A percentile compares a stretch with the other conserved stretches of the same genome.
Evolutionary conservation across 2,329 filamentous ascomycete species (phyloP).

Genomic region (Grosmannia clavigera): DNA sequence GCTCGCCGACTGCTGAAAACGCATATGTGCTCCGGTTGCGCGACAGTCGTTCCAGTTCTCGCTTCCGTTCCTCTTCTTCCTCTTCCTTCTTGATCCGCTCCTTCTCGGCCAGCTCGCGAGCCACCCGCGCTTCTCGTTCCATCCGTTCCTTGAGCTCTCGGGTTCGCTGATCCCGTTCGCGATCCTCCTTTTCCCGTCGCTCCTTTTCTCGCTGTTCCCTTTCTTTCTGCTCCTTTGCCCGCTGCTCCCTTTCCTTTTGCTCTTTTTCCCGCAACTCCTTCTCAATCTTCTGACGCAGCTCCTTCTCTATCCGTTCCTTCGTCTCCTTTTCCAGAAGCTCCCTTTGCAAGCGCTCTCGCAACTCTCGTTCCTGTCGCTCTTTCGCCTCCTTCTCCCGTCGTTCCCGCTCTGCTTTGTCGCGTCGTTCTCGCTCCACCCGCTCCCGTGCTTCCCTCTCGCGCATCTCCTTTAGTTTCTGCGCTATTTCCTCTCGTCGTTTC

Average conservation of each 20-base stretch:
- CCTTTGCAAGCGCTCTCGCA: constrained; percentile 20
- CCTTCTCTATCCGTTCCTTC: constrained; percentile 22
- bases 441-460: constrained; percentile 20
- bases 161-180: constrained; percentile 15
- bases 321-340: constrained; percentile 34
- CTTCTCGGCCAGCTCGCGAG: constrained; percentile 22
- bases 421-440: constrained; percentile 19
- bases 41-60: constrained; percentile 15
- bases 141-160: constrained; percentile 30
- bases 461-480: constrained; percentile 24
- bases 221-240: constrained; percentile 16
- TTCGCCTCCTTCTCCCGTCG: constrained; percentile 18
- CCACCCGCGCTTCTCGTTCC: constrained; percentile 17
- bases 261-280: constrained; percentile 18
- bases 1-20: constrained; percentile 54
- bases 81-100: constrained; percentile 19
- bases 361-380: constrained; percentile 21
- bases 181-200: constrained; percentile 17
- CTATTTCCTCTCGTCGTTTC: constrained; percentile 44
- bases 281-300: constrained; percentile 22
- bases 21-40: constrained; percentile 45
- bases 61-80: constrained; percentile 16
- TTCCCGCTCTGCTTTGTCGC: constrained; percentile 19
- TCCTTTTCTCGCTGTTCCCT: constrained; percentile 20
- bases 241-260: neutral